Base-by-base conservation (phyloP, 129 eudicot genomes). In the Lactuca sativa region DNA sequence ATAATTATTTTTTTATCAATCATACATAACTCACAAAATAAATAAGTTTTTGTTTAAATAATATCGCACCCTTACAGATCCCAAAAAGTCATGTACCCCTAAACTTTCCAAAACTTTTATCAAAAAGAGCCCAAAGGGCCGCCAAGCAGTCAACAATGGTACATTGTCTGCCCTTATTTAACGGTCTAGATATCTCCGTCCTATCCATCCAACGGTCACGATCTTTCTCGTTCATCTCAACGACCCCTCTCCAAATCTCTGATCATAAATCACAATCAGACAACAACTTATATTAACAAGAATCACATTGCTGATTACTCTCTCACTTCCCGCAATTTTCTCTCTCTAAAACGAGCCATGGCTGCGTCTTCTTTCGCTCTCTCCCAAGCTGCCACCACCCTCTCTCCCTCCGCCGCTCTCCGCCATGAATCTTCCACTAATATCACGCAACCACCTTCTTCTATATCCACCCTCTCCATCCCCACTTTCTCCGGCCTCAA, bases 341-440 rank as follows among this genome's bases (percentile, higher is more conserved):
- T 65, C 59, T 41, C 70, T 75, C 70, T 59, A 10, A n/a, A 9
- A 6, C 14, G n/a, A 80, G 76, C 86, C 90, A 89, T 89, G 96
- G 92, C 97, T 71, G 72, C 92, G 53, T 86, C 96, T 32, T 90
- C 97, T 33, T 87, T 90, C 65, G 81, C 95, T 32, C 91, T 92
- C 79, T 92, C 98, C 18, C 93, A 92, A 71, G 91, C 95, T 57
- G 79, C 52, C 52, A 47, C 52, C 52, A 12, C 84, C 68, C 83
- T 89, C 69, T 48, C 95, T 17, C 85, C 79, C 78, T 73, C 96
- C 64, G 16, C 95, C 68, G 56, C 79, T 62, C 74, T 88, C 63
- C 95, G 85, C 78, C 96, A 81, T 73, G 86, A 75, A 74, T 76
- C 88, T 25, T 32, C 84, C 64, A 21, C 81, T 65, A 21, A 59